Evolutionary conservation across 306 rosid species (phyloP).

Genomic region (Gastrolobium bilobum): DNA sequence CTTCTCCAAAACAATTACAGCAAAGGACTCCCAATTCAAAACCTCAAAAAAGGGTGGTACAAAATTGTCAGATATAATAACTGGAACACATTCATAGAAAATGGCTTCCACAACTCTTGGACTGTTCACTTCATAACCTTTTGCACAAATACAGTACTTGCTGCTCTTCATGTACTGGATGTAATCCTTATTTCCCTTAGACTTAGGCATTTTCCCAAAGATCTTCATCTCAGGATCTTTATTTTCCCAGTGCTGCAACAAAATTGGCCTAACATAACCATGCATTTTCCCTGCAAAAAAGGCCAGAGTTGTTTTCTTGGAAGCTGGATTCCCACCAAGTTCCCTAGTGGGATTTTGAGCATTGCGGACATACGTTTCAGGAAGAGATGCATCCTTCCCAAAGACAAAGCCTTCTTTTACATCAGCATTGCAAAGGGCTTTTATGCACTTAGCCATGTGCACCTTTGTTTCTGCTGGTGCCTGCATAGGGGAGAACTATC

Average conservation of each 20-base stretch:
- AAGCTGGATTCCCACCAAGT: slow-evolving; percentile 70
- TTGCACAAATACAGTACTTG: slow-evolving; percentile 93
- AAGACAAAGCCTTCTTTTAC: slow-evolving; percentile 79
- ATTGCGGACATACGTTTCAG: slow-evolving; percentile 67
- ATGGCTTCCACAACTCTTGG: slow-evolving; percentile 94
- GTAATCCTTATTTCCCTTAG: slow-evolving; percentile 67
- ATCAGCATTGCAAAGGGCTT: slow-evolving; percentile 89
- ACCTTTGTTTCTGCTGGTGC: slow-evolving; percentile 78
- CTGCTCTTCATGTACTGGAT: slow-evolving; percentile 83
- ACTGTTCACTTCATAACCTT: slow-evolving; percentile 91
- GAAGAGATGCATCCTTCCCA: slow-evolving; percentile 89
- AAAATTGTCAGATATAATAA: slow-evolving; percentile 87
- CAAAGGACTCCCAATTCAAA: slow-evolving; percentile 87
- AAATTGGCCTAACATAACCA: slow-evolving; percentile 78
- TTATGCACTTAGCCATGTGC: slow-evolving; percentile 71
- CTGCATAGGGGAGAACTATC: slow-evolving; percentile 48
- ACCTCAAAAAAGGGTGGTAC: slow-evolving; percentile 86
- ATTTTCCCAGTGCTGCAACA: slow-evolving; percentile 81
- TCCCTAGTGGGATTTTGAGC: slow-evolving; percentile 63
- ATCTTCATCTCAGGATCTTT: slow-evolving; percentile 96
- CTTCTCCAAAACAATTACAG: slow-evolving; percentile 82
- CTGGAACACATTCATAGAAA: slow-evolving; percentile 82
- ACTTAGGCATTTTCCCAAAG: slow-evolving; percentile 63
- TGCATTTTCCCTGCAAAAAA: slow-evolving; percentile 91
- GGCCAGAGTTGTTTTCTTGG: slow-evolving; percentile 68